Base-by-base conservation (phyloP, 345 rosid genomes). In the Linum lewisii region DNA sequence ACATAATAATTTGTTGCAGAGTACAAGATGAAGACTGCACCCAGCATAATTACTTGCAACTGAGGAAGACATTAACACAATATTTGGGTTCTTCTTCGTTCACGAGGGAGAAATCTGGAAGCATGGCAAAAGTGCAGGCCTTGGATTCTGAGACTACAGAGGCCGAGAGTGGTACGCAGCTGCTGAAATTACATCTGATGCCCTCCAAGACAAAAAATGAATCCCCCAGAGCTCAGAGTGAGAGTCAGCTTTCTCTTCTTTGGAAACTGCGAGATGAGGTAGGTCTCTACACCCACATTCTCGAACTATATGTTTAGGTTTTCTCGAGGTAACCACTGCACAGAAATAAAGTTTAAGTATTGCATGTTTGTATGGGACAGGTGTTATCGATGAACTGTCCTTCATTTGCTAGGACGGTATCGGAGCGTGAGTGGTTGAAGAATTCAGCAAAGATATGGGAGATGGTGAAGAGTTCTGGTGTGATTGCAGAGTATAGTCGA, bases 371-470 rank as follows among this genome's bases (percentile, higher is more conserved):
- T 52, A 52, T 36, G 18, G 29, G 52, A 57, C 82, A 85, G 96
- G 84, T 85, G 56, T 63, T 88, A 37, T 85, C 93, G 14, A 81
- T 78, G 74, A 72, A 61, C 47, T 53, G 75, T 69, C 73, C 81
- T 16, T 65, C 88, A 20, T 88, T 88, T 60, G 50, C 72, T 3
- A 79, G 79, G 74, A 66, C 83, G 1, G 76, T 88, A 38, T 83
- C 96, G 0, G 96, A 88, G 66, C 85, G 93, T 0, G 93, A 85
- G n/a, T 85, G 93, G 96, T 69, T 85, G 66, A 88, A 81, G 70
- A 80, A 73, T 71, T 77, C 93, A 9, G 86, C 82, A 4, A 88
- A 83, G 81, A 82, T 88, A 75, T 88, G 96, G 96, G 93, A 88
- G 62, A 58, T 82, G 7, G 80, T 88, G 64, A 88, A 83, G 69